Evolutionary conservation across 345 rosid genomes (phyloP).

Genomic region (Eucalyptus cloeziana): DNA sequence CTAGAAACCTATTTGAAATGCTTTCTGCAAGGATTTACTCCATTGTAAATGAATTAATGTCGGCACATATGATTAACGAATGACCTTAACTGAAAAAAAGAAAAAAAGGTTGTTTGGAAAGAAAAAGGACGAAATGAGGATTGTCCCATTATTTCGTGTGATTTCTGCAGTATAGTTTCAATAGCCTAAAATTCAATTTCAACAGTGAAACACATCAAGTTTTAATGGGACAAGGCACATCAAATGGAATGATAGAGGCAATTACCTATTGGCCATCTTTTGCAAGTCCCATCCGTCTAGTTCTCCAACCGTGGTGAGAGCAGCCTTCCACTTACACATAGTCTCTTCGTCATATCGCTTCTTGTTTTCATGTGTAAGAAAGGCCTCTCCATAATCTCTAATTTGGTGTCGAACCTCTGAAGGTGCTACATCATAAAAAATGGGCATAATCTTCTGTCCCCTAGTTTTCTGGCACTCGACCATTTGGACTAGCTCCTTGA

Average conservation of each 20-base stretch:
- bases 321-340: fast-evolving
- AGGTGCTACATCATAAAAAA: background rate
- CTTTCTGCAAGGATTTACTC: fast-evolving
- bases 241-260: background rate
- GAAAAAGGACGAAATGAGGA: background rate
- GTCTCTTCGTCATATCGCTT: background rate
- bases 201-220: background rate
- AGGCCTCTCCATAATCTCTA: background rate
- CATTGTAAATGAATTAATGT: no score
- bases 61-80: background rate
- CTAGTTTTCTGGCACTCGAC: background rate
- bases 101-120: background rate
- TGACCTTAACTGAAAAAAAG: background rate
- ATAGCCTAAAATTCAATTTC: background rate
- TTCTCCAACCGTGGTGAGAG: background rate
- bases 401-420: background rate
- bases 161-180: background rate
- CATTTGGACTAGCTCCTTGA: background rate
- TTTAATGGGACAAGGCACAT: no score
- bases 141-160: background rate
- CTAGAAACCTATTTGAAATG: fast-evolving
- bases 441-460: background rate
- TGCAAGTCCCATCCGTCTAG: background rate
- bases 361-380: background rate
- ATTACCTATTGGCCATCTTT: background rate